phyloP scores from a whole-genome alignment of 306 rosid genomes.

The Leucaena leucocephala region DNA sequence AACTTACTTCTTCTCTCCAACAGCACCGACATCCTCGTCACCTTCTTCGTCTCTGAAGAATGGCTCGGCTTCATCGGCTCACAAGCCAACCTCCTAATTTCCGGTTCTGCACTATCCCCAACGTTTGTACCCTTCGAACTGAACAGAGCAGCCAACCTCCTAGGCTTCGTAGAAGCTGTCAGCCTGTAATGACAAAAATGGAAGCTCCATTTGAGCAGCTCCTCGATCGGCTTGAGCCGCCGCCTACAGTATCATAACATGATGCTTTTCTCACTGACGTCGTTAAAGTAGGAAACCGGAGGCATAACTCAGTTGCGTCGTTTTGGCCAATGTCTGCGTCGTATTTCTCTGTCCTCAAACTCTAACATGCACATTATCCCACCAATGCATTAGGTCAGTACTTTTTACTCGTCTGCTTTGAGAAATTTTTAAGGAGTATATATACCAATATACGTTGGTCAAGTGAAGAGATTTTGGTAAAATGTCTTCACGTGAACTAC shows the following conservation, averaged over 20 bases:
- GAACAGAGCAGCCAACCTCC: constrained; percentile 30
- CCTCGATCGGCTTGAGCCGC: constrained; percentile 28
- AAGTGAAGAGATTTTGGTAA: too few species aligned
- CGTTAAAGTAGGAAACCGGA: constrained; percentile 37
- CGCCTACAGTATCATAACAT: constrained; percentile 18
- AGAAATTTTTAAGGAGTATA: neutral
- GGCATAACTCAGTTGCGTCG: constrained; percentile 49
- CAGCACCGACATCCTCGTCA: constrained; percentile 26
- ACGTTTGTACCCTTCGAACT: too few species aligned
- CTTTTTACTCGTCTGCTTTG: neutral
- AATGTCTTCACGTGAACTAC: too few species aligned
- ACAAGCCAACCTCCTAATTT: too few species aligned
- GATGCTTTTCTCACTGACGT: constrained; percentile 38
- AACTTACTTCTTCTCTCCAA: constrained; percentile 3
- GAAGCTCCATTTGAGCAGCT: constrained; percentile 42
- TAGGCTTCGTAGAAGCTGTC: constrained; percentile 35
- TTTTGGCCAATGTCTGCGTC: constrained; percentile 47
- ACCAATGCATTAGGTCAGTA: neutral
- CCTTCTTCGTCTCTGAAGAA: constrained; percentile 52
- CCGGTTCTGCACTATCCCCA: too few species aligned
- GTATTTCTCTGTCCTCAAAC: neutral
- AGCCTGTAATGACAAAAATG: constrained; percentile 36
- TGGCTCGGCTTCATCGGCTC: constrained; percentile 47
- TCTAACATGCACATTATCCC: neutral
- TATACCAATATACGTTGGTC: too few species aligned